These are phyloP conservation scores for Talaromyces verruculosus DNA, from an alignment of 2,329 filamentous ascomycete species.

Conservation along the genomic window DNA sequence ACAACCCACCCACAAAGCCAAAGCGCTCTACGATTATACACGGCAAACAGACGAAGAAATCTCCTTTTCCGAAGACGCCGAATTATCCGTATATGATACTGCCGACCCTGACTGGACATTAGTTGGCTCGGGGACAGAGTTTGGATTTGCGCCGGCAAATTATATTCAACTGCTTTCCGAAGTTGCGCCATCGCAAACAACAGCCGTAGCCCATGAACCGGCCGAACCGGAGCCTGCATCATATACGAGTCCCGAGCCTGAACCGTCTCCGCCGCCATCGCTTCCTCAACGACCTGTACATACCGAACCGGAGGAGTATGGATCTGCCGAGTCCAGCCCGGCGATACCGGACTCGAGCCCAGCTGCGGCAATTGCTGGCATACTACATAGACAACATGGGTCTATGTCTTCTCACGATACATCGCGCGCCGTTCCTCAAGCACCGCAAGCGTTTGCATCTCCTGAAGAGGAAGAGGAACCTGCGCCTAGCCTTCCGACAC, in stretches of 20 bases:
- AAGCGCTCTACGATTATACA: conserved; percentile 96
- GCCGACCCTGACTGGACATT: conserved; percentile 96
- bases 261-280: conserved; percentile 17
- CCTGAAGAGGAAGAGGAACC: conserved; percentile 63
- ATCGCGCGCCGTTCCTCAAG: conserved; percentile 35
- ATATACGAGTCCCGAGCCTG: conserved; percentile 26
- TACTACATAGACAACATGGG: conserved; percentile 44
- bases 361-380: conserved; percentile 56
- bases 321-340: conserved; percentile 35
- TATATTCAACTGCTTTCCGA: conserved; percentile 75
- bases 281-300: conserved; percentile 24
- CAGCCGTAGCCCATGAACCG: conserved; percentile 29
- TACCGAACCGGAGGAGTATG: conserved; percentile 26
- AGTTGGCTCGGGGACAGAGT: conserved; percentile 79
- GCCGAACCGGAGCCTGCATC: conserved; percentile 45
- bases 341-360: conserved; percentile 51
- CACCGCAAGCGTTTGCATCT: conserved; percentile 55
- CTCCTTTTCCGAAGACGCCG: conserved; percentile 86
- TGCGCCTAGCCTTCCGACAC: conserved; percentile 62
- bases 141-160: conserved; percentile 91
- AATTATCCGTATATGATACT: conserved; percentile 80
- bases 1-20: conserved; percentile 67
- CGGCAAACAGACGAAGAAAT: conserved; percentile 97
- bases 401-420: conserved; percentile 32
- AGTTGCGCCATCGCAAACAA: conserved; percentile 7